phyloP scores from a whole-genome alignment of 2,329 filamentous ascomycete species.

The Ceratocystis diversiconidia region DNA sequence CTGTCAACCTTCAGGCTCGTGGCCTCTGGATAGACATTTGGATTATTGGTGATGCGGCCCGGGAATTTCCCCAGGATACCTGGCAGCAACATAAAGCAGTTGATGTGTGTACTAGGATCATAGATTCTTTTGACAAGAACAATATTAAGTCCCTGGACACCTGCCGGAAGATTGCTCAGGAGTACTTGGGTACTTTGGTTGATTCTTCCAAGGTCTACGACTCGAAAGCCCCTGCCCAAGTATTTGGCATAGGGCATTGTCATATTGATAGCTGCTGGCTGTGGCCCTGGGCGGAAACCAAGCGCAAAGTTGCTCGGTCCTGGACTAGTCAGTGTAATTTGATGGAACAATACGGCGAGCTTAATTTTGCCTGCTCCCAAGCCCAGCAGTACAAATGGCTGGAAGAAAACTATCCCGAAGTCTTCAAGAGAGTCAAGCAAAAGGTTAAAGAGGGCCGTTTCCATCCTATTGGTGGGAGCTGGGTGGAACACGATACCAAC shows the following conservation, averaged over 20 bases:
- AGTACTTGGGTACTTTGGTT: constrained; percentile 68
- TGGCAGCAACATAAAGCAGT: constrained; percentile 82
- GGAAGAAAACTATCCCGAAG: constrained; percentile 72
- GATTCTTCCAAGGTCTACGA: constrained; percentile 78
- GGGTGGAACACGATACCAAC: constrained; percentile 98
- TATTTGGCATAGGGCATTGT: constrained; percentile 86
- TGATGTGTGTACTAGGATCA: constrained; percentile 71
- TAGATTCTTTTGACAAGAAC: constrained; percentile 75
- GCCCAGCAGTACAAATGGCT: constrained; percentile 98
- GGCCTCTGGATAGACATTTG: constrained; percentile 84
- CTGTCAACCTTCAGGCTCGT: constrained; percentile 72
- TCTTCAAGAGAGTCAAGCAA: constrained; percentile 77
- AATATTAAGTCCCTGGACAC: constrained; percentile 63
- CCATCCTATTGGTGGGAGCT: constrained; percentile 90
- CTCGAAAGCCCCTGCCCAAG: constrained; percentile 55
- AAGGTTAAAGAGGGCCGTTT: constrained; percentile 87
- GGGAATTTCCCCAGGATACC: constrained; percentile 77
- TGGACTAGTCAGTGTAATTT: constrained; percentile 96
- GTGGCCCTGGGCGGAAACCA: constrained; percentile 96
- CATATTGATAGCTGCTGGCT: constrained; percentile 98
- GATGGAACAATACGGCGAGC: constrained; percentile 88
- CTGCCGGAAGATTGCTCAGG: constrained; percentile 66
- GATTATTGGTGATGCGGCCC: constrained; percentile 85
- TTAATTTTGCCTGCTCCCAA: constrained; percentile 82
- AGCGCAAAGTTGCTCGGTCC: constrained; percentile 85